These are phyloP conservation scores for Collybiopsis confluens DNA, from an alignment of 768 basidiomycete species.

Conservation along the genomic window DNA sequence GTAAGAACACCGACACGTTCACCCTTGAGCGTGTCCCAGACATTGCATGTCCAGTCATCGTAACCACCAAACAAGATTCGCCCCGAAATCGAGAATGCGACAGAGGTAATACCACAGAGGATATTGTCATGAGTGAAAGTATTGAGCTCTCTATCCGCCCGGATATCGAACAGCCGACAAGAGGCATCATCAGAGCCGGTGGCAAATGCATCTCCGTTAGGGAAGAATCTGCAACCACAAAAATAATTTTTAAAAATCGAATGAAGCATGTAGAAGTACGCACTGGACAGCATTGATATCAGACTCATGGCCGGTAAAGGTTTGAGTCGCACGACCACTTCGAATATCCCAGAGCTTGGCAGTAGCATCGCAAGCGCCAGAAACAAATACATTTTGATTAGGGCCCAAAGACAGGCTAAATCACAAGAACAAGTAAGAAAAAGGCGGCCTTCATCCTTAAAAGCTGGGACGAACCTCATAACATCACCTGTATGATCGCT, in stretches of 20 bases:
- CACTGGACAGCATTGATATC: conserved; percentile 99
- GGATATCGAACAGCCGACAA: conserved; percentile 95
- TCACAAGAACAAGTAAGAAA: background rate
- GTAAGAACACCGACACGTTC: conserved; percentile 97
- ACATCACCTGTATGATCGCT: conserved; percentile 99
- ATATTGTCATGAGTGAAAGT: conserved; percentile 98
- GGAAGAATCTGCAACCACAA: conserved; percentile 81
- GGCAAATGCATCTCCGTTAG: conserved; percentile 97
- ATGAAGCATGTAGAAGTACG: conserved; percentile 29
- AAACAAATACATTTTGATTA: conserved; percentile 94
- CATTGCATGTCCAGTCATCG: conserved; percentile 99
- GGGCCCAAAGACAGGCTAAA: conserved; percentile 88
- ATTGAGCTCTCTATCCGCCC: conserved; percentile 96
- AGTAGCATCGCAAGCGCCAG: conserved; percentile 96
- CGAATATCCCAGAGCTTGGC: conserved; percentile 99
- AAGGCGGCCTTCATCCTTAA: no score
- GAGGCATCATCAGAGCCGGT: conserved; percentile 99
- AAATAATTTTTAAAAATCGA: conserved; percentile 11
- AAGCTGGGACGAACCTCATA: conserved; percentile 98
- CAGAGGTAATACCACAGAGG: conserved; percentile 96
- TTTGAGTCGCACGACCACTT: conserved; percentile 95
- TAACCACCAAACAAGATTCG: conserved; percentile 98
- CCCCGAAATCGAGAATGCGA: conserved; percentile 97
- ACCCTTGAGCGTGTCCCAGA: conserved; percentile 98
- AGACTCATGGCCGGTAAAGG: conserved; percentile 97